Conservation (phyloP, 140 eudicot species). For the Ambrosia hybrid region DNA sequence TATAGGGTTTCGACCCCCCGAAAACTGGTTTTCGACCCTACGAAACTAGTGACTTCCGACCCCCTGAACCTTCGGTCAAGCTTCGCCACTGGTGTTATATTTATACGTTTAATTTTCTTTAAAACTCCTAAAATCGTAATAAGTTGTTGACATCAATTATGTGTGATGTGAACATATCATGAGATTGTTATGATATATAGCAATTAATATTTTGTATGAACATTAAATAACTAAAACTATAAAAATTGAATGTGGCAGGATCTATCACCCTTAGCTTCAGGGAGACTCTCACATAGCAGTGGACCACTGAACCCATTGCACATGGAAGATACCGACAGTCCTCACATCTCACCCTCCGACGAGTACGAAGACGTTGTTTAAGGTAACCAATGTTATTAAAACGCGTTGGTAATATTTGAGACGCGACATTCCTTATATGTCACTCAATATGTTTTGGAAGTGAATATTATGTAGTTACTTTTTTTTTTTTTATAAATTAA, state of each 20-base stretch:
- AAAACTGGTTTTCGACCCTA: too few relatives aligned
- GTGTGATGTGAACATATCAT: conserved; percentile 10
- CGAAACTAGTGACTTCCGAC: too few relatives aligned
- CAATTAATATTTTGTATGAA: conserved; percentile 5
- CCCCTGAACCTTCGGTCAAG: too few relatives aligned
- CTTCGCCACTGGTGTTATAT: too few relatives aligned
- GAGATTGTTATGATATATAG: conserved; percentile 6
- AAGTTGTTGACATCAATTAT: background rate
- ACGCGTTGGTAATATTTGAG: too few relatives aligned
- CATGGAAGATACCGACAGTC: conserved; percentile 76
- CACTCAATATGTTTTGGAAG: background rate
- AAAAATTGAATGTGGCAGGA: conserved; percentile 51
- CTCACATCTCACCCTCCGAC: conserved; percentile 78
- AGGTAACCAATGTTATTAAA: conserved; percentile 36
- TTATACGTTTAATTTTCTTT: too few relatives aligned
- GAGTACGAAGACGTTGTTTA: conserved; percentile 88
- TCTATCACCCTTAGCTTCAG: conserved; percentile 91
- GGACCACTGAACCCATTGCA: conserved; percentile 87
- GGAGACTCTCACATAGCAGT: conserved; percentile 95
- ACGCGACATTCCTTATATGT: too few relatives aligned
- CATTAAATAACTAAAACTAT: background rate
- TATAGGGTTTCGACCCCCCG: too few relatives aligned
- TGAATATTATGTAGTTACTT: background rate
- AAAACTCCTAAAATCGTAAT: too few relatives aligned
- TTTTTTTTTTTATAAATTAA: background rate